Evolutionary conservation across 169 alveolate species (phyloP), one percentile per base, ranked within the genome.

Genomic region (Plasmodium blacklocki): DNA sequence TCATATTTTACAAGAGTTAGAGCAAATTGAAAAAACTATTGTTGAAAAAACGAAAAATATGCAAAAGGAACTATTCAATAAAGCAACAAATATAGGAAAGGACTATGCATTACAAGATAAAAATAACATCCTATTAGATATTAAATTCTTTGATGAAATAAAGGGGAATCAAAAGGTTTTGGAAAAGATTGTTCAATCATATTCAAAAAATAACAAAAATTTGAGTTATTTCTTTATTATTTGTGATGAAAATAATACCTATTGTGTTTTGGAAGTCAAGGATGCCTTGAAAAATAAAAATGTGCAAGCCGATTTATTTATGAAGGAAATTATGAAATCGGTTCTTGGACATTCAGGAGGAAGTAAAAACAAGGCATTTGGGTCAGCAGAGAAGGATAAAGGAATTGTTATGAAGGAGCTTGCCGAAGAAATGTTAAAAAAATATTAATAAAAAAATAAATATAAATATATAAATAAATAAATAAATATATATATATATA

Each of bases 271-370:
- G 45, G 92, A 86, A 59, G 15, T 86, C 54, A 86, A 60, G 58
- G 92, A 86, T 72, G 60, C 92, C 3, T 86, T 86, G 58, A 86
- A 54, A 73, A 56, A 52, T 50, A 86, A 62, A 63, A 62, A 60
- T 71, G 73, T 86, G 14, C 92, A 86, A 66, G 92, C 92, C 62
- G 87, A 86, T 59, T 11, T 52, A 6, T 86, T 86, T 73, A 86
- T 86, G 92, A 86, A 71, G 15, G 71, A 86, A 64, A 54, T 86
- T 71, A 86, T 86, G 92, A 56, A 71, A 63, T 60, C 87, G 2
- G 86, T 86, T 4, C 88, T 23, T 2, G 92, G 92, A 1, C 88
- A 86, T 71, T 86, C 92, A 11, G 92, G 92, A 14, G 92, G 92
- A 15, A 62, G 87, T 12, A 86, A 86, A 60, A 86, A 60, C 47